Base-by-base conservation (phyloP, 2,329 filamentous ascomycete species). In the Hirsutella thompsonii region DNA sequence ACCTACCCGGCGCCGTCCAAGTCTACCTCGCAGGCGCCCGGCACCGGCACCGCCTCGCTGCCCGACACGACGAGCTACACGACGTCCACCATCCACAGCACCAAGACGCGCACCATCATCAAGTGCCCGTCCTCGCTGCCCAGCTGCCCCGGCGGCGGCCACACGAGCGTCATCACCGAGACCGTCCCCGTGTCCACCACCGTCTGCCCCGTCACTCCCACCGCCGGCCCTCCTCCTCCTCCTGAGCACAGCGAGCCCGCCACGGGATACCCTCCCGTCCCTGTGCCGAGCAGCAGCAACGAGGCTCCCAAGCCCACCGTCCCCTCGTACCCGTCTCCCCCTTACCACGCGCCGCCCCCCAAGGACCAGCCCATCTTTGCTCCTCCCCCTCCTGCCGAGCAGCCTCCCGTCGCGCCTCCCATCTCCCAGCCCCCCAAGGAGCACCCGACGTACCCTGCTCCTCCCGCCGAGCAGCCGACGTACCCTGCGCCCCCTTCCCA, bases 181-280 rank as follows among this genome's bases (percentile, higher is more conserved):
- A 58, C 58, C 16, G 45, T 53, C 21, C 49, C 57, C 19, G 41
- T 57, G 35, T 63, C 58, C 29, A 67, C 63, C 35, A 68, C 64
- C 5, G 53, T 67, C 41, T 68, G 65, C 58, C 40, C 40, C 21
- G 36, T 42, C 11, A 42, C 36, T 1, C n/a, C 28, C 4, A 34
- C 32, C n/a, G 60, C 56, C 13, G 48, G 58, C 40, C 57, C 60
- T 51, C 56, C 56, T 32, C 40, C 41, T 41, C 40, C 40, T 32
- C 16, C 37, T 36, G 37, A 34, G 32, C 32, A 37, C 37, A 20
- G 23, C 23, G 23, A 11, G 23, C 23, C 23, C 11, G 23, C 23
- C 23, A 26, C 23, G 6, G 23, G 23, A 6, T 26, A 26, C 23
- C 23, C 23, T 26, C 23, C 23, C 6, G 23, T 11, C 23, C 23